Percentiles rank a stretch among this genome's conserved stretches.
phyloP scores from a whole-genome alignment of 306 rosid species.

The Pyrus communis region DNA sequence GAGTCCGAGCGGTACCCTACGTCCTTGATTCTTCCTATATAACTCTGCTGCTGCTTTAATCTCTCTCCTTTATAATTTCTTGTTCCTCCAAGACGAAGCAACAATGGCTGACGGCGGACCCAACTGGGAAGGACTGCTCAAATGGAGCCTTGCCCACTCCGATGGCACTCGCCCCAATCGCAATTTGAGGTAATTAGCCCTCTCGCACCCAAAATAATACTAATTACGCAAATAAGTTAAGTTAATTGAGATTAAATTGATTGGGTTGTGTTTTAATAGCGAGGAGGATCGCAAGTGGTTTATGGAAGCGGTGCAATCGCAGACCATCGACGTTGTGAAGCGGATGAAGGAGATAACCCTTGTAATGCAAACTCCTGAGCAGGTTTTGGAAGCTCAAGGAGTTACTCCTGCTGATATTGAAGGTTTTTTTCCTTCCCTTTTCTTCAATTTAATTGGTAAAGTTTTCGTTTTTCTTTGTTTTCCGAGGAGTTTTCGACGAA shows the following conservation, averaged over 20 bases:
- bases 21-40: background rate
- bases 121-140: conserved; percentile 85
- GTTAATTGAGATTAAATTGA: background rate
- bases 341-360: conserved; percentile 92
- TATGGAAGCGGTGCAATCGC: conserved; percentile 90
- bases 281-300: conserved; percentile 89
- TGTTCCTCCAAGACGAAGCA: background rate
- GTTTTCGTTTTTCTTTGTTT: background rate
- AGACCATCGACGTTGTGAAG: conserved; percentile 65
- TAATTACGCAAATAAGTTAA: background rate
- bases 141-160: conserved; percentile 78
- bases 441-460: background rate
- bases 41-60: background rate
- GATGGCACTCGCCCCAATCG: conserved; percentile 66
- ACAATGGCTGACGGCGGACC: conserved; percentile 72
- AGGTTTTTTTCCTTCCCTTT: conserved; percentile 34
- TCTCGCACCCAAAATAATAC: background rate
- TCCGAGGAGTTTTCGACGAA: background rate
- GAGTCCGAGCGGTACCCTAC: background rate
- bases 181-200: conserved; percentile 39
- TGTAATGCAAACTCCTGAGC: conserved; percentile 83
- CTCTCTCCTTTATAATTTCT: background rate
- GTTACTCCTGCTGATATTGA: conserved; percentile 63
- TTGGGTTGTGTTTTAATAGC: conserved; percentile 21
- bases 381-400: conserved; percentile 82